Conservation (phyloP, 2,329 filamentous ascomycete genomes). For the Alternaria arbusti region DNA sequence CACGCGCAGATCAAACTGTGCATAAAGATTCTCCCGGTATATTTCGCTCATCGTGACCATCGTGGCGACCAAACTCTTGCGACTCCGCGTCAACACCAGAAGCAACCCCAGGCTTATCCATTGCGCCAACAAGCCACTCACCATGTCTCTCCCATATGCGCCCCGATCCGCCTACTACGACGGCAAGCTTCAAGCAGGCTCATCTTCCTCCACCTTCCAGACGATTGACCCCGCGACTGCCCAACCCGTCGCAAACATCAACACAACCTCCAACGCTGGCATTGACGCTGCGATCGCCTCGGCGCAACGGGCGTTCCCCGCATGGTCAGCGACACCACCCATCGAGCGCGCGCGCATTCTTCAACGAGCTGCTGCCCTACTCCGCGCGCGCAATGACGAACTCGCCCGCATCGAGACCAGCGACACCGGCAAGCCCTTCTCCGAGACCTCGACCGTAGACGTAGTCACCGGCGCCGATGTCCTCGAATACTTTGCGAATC, state of each 20-base stretch:
- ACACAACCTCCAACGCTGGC: slow-evolving; percentile 70
- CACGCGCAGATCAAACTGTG: background rate
- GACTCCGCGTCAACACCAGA: background rate
- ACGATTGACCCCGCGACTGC: slow-evolving; percentile 77
- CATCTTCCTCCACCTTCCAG: slow-evolving; percentile 68
- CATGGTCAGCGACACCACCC: slow-evolving; percentile 79
- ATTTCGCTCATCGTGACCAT: slow-evolving; percentile 1
- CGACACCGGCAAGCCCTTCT: slow-evolving; percentile 86
- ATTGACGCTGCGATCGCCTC: slow-evolving; percentile 75
- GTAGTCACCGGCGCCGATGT: slow-evolving; percentile 83
- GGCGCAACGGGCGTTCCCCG: slow-evolving; percentile 72
- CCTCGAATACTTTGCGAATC: slow-evolving; percentile 83
- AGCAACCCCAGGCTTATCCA: background rate
- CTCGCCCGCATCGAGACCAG: slow-evolving; percentile 80
- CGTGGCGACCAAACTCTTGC: background rate
- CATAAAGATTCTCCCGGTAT: background rate
- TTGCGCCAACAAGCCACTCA: slow-evolving; percentile 6
- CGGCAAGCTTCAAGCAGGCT: slow-evolving; percentile 69
- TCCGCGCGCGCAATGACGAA: slow-evolving; percentile 78
- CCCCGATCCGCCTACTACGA: slow-evolving; percentile 75
- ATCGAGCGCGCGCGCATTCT: slow-evolving; percentile 78
- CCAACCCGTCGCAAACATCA: slow-evolving; percentile 72
- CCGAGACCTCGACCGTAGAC: slow-evolving; percentile 84
- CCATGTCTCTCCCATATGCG: slow-evolving; percentile 53
- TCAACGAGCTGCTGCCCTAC: slow-evolving; percentile 73